A percentile compares a stretch with the other conserved stretches of the same genome.
Evolutionary conservation across 2,329 filamentous ascomycete species (phyloP).

Genomic region (Plenodomus biglobosus): DNA sequence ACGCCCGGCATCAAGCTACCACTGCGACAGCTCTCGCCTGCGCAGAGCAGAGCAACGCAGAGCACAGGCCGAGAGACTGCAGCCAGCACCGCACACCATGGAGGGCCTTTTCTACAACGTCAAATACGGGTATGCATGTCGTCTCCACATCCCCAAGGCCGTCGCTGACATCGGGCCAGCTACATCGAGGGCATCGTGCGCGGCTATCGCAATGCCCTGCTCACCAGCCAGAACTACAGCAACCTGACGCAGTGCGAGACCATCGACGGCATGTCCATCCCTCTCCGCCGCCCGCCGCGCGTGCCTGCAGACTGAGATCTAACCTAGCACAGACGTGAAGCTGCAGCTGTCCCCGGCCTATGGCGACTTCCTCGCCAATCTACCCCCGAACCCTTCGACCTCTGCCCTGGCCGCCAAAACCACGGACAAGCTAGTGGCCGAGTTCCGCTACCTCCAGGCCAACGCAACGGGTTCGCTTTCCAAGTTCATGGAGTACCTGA

Average conservation of each 20-base stretch:
- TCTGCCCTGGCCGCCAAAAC: conserved; percentile 92
- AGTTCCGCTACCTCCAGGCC: conserved; percentile 94
- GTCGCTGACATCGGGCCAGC: conserved; percentile 51
- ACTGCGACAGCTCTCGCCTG: conserved; percentile 23
- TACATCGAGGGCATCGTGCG: conserved; percentile 97
- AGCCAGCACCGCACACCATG: conserved; percentile 57
- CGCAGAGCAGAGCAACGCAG: neutral
- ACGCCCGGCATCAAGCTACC: conserved; percentile 17
- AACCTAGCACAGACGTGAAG: conserved; percentile 81
- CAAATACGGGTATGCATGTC: conserved; percentile 72
- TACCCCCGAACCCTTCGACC: conserved; percentile 95
- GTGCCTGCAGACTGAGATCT: too few species aligned
- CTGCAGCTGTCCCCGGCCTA: conserved; percentile 95
- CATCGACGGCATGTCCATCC: conserved; percentile 72
- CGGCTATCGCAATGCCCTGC: conserved; percentile 90
- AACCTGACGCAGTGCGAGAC: conserved; percentile 98
- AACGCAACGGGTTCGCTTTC: conserved; percentile 89
- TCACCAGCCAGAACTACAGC: conserved; percentile 87
- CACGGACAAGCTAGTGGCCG: conserved; percentile 95
- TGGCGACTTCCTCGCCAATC: conserved; percentile 90
- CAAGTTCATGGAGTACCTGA: conserved; percentile 97
- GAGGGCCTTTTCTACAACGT: conserved; percentile 94
- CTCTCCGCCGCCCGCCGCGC: conserved; percentile 2
- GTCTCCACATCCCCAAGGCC: neutral
- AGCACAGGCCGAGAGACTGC: conserved; percentile 2